phyloP scores from a whole-genome alignment of 1,284 basidiomycete species.

The Schizophyllum commune region DNA sequence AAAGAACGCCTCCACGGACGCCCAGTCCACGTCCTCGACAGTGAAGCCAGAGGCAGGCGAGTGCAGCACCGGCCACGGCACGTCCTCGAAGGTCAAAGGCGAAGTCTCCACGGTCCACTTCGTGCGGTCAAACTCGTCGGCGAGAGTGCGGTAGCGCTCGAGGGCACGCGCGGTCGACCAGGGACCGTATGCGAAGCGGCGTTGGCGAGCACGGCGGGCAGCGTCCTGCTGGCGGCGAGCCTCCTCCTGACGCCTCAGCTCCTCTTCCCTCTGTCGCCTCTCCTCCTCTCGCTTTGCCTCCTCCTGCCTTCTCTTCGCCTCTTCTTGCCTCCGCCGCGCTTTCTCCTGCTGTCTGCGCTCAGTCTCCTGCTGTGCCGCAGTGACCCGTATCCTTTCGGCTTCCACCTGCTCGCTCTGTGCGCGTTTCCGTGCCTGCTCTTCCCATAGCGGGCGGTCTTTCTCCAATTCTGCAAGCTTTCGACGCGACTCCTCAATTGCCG shows the following conservation, averaged over 20 bases:
- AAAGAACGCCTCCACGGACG: conserved; percentile 65
- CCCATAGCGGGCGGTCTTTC: conserved; percentile 55
- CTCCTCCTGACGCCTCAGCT: conserved; percentile 20
- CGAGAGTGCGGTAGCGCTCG: conserved; percentile 51
- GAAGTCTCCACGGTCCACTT: conserved; percentile 45
- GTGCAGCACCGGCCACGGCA: conserved; percentile 67
- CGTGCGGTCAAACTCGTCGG: conserved; percentile 54
- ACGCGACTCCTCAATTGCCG: conserved; percentile 54
- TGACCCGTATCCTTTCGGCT: conserved; percentile 19
- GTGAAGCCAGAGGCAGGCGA: conserved; percentile 36
- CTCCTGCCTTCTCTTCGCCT: conserved; percentile 22
- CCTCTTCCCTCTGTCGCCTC: conserved; percentile 14
- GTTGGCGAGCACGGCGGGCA: conserved; percentile 31
- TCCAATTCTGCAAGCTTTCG: conserved; percentile 65
- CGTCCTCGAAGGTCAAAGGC: conserved; percentile 40
- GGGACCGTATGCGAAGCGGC: conserved; percentile 45
- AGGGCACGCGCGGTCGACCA: conserved; percentile 58
- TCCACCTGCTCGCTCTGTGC: conserved; percentile 18
- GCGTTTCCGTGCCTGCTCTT: conserved; percentile 40
- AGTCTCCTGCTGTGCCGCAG: conserved; percentile 23
- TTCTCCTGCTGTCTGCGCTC: neutral
- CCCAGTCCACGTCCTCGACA: conserved; percentile 61
- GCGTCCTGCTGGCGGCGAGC: conserved; percentile 21
- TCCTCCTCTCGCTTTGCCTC: neutral
- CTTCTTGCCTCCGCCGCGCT: conserved; percentile 13